Conservation (phyloP, 768 basidiomycete species). For the Rhodotorula graminis region DNA sequence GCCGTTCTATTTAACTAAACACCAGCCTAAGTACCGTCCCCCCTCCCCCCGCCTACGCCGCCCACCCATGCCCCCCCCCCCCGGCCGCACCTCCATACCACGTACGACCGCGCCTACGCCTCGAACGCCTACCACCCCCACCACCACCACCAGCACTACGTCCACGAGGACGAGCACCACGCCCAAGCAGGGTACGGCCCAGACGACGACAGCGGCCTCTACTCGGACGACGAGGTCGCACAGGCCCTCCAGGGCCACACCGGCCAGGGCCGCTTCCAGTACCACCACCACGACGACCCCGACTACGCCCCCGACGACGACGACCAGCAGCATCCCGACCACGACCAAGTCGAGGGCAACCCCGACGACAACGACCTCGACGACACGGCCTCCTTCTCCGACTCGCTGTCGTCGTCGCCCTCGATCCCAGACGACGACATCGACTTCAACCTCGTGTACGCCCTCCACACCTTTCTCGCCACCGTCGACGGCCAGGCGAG, state of each 20-base stretch:
- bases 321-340: not conserved
- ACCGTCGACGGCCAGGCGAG: constrained; percentile 98
- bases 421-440: constrained; percentile 52
- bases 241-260: constrained; percentile 8
- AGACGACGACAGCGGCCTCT: not conserved
- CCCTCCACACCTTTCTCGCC: constrained; percentile 92
- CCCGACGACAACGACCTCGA: constrained; percentile 34
- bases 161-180: not conserved
- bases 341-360: constrained; percentile 6
- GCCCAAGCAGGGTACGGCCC: not conserved
- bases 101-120: not conserved
- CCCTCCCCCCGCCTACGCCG: too few relatives aligned
- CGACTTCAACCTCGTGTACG: constrained; percentile 86
- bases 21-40: too few relatives aligned
- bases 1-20: too few relatives aligned
- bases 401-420: constrained; percentile 40
- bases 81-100: not conserved
- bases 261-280: constrained; percentile 1
- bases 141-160: not conserved
- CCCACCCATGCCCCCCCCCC: too few relatives aligned
- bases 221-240: constrained; percentile 1
- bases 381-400: constrained; percentile 35
- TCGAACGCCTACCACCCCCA: not conserved
- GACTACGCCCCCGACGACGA: not conserved
- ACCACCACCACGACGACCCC: constrained; percentile 8